Evolutionary conservation across 345 rosid genomes (phyloP).

Genomic region (Lepidium sativum): DNA sequence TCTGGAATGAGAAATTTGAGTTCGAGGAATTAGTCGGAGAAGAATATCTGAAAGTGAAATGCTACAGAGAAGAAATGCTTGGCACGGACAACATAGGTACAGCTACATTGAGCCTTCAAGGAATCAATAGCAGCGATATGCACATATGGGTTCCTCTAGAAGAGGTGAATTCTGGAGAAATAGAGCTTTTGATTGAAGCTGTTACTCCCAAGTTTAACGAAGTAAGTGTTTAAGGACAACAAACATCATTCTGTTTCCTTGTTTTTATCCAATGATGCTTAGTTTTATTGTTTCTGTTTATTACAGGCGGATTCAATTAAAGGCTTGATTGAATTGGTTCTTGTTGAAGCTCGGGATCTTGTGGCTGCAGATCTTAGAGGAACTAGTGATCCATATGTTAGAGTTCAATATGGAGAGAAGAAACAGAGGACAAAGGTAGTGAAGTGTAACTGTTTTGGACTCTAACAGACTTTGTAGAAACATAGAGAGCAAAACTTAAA

Average conservation of each 20-base stretch:
- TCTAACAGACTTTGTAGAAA: background rate
- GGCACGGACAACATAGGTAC: constrained; percentile 79
- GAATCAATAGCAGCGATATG: constrained; percentile 55
- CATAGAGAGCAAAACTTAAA: background rate
- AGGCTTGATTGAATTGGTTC: constrained; percentile 85
- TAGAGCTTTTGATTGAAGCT: constrained; percentile 79
- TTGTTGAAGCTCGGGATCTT: constrained; percentile 82
- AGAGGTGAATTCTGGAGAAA: constrained; percentile 81
- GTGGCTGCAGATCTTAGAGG: constrained; percentile 94
- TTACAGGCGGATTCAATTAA: constrained; percentile 49
- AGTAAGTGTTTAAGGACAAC: constrained; percentile 42
- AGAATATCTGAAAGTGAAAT: constrained; percentile 72
- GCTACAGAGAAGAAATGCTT: constrained; percentile 62
- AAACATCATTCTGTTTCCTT: background rate
- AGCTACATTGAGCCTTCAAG: constrained; percentile 84
- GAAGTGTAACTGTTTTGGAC: background rate
- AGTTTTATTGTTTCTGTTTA: background rate
- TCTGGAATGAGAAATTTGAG: constrained; percentile 77
- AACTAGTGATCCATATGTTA: constrained; percentile 96
- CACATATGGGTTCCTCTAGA: constrained; percentile 90
- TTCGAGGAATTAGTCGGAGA: constrained; percentile 81
- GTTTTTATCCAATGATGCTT: constrained; percentile 14
- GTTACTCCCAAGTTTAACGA: constrained; percentile 43
- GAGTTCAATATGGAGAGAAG: constrained; percentile 76
- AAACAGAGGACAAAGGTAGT: constrained; percentile 84